Evolutionary conservation across 305 asterid species (phyloP).

Genomic region (Fraxinus xanthoxyloides): DNA sequence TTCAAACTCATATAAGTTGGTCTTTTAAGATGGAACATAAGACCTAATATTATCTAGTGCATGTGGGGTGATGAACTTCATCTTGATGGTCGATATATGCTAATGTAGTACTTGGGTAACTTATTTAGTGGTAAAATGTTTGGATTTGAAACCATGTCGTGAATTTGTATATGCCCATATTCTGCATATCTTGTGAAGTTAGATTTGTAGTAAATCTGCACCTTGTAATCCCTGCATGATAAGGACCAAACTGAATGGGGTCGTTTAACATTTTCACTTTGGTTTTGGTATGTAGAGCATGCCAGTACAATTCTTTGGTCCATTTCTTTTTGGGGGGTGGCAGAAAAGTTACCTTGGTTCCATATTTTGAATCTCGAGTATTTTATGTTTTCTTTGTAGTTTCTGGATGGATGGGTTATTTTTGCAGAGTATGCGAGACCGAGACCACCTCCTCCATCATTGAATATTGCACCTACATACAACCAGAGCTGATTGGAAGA

Average conservation of each 20-base stretch:
- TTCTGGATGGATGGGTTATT: constrained; percentile 50
- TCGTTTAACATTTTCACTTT: background rate
- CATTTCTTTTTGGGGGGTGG: background rate
- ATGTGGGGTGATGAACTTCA: background rate
- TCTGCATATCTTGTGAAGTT: background rate
- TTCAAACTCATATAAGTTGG: background rate
- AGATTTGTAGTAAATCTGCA: background rate
- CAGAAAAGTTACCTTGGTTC: background rate
- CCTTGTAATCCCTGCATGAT: background rate
- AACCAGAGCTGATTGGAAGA: background rate
- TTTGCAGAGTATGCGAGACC: constrained; percentile 48
- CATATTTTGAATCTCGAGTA: background rate
- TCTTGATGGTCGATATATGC: background rate
- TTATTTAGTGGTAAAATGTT: background rate
- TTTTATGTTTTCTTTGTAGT: constrained; percentile 25
- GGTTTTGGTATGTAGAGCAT: background rate
- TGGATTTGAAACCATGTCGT: background rate
- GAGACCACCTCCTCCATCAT: constrained; percentile 30
- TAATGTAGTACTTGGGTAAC: background rate
- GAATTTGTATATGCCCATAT: background rate
- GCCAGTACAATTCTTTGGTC: background rate
- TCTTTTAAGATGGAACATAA: background rate
- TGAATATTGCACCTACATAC: constrained; percentile 2
- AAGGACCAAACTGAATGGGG: background rate
- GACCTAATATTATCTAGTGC: background rate